Evolutionary conservation across 257 asterid species (phyloP).

Genomic region (Cruciata laevipes): DNA sequence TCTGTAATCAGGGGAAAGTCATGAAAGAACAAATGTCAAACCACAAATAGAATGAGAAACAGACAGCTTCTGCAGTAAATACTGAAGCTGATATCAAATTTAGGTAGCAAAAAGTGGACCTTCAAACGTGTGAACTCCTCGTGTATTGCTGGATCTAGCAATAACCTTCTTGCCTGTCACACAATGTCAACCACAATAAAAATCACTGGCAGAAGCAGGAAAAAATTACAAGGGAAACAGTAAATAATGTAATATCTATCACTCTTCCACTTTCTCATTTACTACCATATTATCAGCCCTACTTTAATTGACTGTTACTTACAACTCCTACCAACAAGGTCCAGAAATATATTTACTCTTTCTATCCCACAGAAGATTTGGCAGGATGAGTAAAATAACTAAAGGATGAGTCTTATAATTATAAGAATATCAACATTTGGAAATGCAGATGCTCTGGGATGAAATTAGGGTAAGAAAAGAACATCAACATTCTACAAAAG

Average conservation of each 20-base stretch:
- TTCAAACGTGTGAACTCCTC: constrained; percentile 91
- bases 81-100: neutral
- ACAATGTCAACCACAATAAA: neutral
- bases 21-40: constrained; percentile 10
- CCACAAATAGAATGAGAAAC: neutral
- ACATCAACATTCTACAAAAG: neutral
- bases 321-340: neutral
- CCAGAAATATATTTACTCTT: neutral
- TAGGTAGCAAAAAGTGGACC: constrained; percentile 34
- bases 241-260: neutral
- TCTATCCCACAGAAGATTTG: neutral
- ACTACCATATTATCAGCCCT: neutral
- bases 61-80: neutral
- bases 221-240: neutral
- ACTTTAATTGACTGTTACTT: neutral
- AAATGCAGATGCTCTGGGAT: neutral
- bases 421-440: neutral
- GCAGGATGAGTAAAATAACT: neutral
- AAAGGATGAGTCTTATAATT: neutral
- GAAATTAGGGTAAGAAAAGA: neutral
- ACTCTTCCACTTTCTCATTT: neutral
- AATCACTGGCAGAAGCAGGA: neutral
- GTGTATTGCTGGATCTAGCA: constrained; percentile 97
- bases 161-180: constrained; percentile 73
- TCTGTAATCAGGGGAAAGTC: constrained; percentile 36